Conservation (phyloP, 2,329 filamentous ascomycete species). For the Neurospora crassa region DNA sequence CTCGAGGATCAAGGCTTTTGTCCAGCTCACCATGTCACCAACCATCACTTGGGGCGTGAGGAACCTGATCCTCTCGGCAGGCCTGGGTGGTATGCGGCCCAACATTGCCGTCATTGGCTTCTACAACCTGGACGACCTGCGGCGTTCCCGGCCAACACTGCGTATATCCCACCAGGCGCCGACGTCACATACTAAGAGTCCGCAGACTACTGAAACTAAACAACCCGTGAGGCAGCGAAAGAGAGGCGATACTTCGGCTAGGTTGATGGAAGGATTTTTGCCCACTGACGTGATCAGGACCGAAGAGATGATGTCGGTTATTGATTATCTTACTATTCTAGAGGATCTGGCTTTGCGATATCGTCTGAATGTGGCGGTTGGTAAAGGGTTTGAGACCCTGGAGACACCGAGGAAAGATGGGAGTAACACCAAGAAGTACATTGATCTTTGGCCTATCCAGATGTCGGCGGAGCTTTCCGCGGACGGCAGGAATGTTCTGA, state of each 20-base stretch:
- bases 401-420: slow-evolving; percentile 58
- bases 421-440: slow-evolving; percentile 60
- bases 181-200: slow-evolving; percentile 19
- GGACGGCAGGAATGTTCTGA: slow-evolving; percentile 58
- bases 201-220: slow-evolving; percentile 23
- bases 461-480: slow-evolving; percentile 78
- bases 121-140: slow-evolving; percentile 70
- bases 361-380: slow-evolving; percentile 76
- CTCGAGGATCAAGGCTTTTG: slow-evolving; percentile 79
- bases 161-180: slow-evolving; percentile 42
- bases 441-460: slow-evolving; percentile 87
- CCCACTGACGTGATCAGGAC: slow-evolving; percentile 62
- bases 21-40: slow-evolving; percentile 77
- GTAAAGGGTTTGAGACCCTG: slow-evolving; percentile 68
- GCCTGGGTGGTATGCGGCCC: slow-evolving; percentile 77
- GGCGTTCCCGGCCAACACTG: slow-evolving; percentile 45
- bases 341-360: slow-evolving; percentile 72
- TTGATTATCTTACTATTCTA: slow-evolving; percentile 70
- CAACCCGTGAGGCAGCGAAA: slow-evolving; percentile 22
- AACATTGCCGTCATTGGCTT: slow-evolving; percentile 78
- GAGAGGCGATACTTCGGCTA: slow-evolving; percentile 45
- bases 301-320: slow-evolving; percentile 58
- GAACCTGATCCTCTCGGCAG: slow-evolving; percentile 73
- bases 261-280: slow-evolving; percentile 46
- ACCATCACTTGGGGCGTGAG: slow-evolving; percentile 76